A percentile compares a stretch with the other conserved stretches of the same genome.
These are phyloP conservation scores for Colletotrichum tabaci DNA, from an alignment of 2,329 filamentous ascomycete genomes.

Conservation along the genomic window DNA sequence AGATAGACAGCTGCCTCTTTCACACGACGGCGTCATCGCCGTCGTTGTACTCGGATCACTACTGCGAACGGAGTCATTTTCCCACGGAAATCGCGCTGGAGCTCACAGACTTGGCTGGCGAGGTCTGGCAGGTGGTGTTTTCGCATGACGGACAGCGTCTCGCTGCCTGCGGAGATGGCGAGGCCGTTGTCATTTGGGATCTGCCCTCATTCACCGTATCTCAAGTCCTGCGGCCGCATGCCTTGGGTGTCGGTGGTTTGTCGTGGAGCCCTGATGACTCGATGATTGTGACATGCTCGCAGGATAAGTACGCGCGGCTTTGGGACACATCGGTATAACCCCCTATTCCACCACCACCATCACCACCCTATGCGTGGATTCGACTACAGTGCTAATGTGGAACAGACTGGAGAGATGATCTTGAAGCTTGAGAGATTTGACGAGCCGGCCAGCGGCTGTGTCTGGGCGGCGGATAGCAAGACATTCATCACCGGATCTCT, in stretches of 20 bases:
- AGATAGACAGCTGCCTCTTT: conserved; percentile 88
- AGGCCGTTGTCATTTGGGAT: conserved; percentile 86
- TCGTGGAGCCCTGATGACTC: conserved; percentile 94
- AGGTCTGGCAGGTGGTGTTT: conserved; percentile 94
- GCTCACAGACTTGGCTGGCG: conserved; percentile 80
- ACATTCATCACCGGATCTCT: conserved; percentile 86
- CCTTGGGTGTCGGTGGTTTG: conserved; percentile 81
- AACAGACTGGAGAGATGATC: conserved; percentile 74
- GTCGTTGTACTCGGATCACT: conserved; percentile 91
- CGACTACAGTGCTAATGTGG: background rate
- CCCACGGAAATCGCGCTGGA: conserved; percentile 80
- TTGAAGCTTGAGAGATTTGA: conserved; percentile 78
- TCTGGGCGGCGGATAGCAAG: conserved; percentile 86
- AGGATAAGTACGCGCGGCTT: conserved; percentile 80
- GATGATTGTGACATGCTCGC: conserved; percentile 87
- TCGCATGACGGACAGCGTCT: conserved; percentile 88
- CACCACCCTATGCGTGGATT: too few species aligned
- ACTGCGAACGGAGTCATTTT: conserved; percentile 85
- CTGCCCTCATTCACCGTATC: conserved; percentile 77
- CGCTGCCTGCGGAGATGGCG: conserved; percentile 85
- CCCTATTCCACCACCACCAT: too few species aligned
- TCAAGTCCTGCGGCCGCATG: conserved; percentile 75
- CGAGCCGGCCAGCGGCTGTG: conserved; percentile 90
- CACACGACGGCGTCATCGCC: conserved; percentile 86
- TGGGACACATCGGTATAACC: conserved; percentile 79